Percentiles rank a stretch among this genome's conserved stretches.
These are phyloP conservation scores for Chaetomium sp. DNA, from an alignment of 2,329 filamentous ascomycete species.

Conservation along the genomic window DNA sequence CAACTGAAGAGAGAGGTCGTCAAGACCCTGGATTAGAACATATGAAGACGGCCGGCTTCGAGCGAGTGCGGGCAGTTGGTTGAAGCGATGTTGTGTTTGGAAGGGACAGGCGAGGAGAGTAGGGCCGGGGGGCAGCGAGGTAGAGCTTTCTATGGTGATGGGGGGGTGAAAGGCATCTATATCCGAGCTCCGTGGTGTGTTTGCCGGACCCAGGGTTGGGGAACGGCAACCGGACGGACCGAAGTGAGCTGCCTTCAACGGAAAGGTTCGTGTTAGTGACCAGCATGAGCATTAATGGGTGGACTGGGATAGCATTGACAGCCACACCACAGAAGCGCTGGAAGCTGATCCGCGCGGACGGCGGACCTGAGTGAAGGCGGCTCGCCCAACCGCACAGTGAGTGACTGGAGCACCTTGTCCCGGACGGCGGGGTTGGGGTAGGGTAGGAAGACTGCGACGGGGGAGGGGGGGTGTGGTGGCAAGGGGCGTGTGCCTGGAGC, in stretches of 20 bases:
- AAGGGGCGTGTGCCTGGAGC: conserved; percentile 27
- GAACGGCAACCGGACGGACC: conserved; percentile 36
- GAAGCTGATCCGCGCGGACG: conserved; percentile 34
- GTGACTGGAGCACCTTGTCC: conserved; percentile 24
- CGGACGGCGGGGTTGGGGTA: conserved; percentile 35
- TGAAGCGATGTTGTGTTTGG: conserved; percentile 33
- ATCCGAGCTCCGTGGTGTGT: conserved; percentile 27
- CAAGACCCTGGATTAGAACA: conserved; percentile 23
- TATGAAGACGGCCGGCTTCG: conserved; percentile 30
- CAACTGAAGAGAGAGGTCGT: conserved; percentile 20
- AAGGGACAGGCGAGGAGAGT: conserved; percentile 17
- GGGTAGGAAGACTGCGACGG: conserved; percentile 28
- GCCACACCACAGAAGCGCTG: conserved; percentile 32
- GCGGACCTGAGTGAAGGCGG: conserved; percentile 32
- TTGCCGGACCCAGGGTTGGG: conserved; percentile 25
- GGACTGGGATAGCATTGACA: conserved; percentile 32
- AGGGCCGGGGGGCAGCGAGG: conserved; percentile 18
- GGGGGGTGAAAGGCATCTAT: conserved; percentile 30
- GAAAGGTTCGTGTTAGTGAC: conserved; percentile 25
- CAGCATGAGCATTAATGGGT: conserved; percentile 35
- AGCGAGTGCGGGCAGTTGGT: conserved; percentile 40
- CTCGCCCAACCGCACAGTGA: conserved; percentile 32
- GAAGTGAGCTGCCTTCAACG: conserved; percentile 32
- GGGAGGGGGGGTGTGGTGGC: conserved; percentile 32
- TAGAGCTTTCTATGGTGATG: conserved; percentile 8